phyloP scores from a whole-genome alignment of 2,329 filamentous ascomycete genomes.

The Aspergillus piperis region DNA sequence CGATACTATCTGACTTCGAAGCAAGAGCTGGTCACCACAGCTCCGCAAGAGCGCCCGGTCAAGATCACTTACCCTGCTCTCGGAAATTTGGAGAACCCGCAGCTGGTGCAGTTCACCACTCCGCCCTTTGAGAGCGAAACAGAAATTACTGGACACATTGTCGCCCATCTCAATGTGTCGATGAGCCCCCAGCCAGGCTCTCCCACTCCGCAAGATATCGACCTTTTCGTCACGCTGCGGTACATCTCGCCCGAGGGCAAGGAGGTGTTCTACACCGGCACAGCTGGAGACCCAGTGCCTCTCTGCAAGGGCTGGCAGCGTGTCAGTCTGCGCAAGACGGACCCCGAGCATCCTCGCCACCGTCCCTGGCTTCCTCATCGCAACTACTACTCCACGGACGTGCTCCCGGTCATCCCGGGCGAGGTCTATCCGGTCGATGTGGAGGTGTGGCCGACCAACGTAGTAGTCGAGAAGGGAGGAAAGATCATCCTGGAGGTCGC shows the following conservation, averaged over 20 bases:
- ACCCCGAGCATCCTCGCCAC: conserved; percentile 47
- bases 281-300: conserved; percentile 57
- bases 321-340: conserved; percentile 53
- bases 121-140: conserved; percentile 62
- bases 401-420: conserved; percentile 50
- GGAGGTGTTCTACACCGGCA: conserved; percentile 58
- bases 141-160: conserved; percentile 69
- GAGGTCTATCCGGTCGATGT: conserved; percentile 56
- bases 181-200: conserved; percentile 43
- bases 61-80: conserved; percentile 62
- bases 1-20: conserved; percentile 60
- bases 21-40: conserved; percentile 41
- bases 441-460: conserved; percentile 43
- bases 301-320: conserved; percentile 59
- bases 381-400: conserved; percentile 53
- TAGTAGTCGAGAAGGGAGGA: conserved; percentile 37
- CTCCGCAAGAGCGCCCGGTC: conserved; percentile 24
- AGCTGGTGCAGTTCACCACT: conserved; percentile 61
- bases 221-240: conserved; percentile 58
- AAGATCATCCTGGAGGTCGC: conserved; percentile 34
- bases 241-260: conserved; percentile 52
- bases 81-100: conserved; percentile 56
- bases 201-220: conserved; percentile 51
- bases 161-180: conserved; percentile 66
- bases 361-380: conserved; percentile 51